Evolutionary conservation across 768 basidiomycete species (phyloP), one percentile per base, ranked within the genome.

Genomic region (Hygrophorus russula): DNA sequence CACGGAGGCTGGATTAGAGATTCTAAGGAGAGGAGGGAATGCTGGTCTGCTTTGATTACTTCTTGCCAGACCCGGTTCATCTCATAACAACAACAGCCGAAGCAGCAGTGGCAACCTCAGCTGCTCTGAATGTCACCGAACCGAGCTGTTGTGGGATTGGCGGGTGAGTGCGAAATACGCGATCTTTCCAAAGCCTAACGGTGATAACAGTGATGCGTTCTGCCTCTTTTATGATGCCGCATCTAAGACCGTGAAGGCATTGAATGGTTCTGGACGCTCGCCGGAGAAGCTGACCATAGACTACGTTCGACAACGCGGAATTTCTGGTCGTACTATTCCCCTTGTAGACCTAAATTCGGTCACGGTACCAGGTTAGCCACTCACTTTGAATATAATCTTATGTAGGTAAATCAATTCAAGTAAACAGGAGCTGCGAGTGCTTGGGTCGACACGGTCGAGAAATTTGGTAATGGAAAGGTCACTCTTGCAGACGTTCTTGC

Each of bases 41-140:
- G 94, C 94, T 53, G 93, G 89, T 87, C 56, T 37, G 68, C 47
- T 36, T 39, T 46, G 12, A 46, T n/a, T 12, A 20, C 14, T 31
- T 33, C 14, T 51, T n/a, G 36, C 19, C n/a, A 32, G 11, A 5
- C 15, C 24, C 5, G 31, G 41, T 13, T 38, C 43, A 12, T 36
- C 13, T 19, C 42, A 34, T 31, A 27, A 13, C 33, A n/a, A 38
- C 29, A 27, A 29, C 33, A 90, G 89, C 87, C 48, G 91, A 96
- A 64, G 90, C 91, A 20, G 93, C 96, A 5, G 92, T 97, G 13
- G 96, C 96, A 19, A 83, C 80, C 2, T 86, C 92, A 39, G 92
- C 82, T 3, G 93, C 91, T 12, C 60, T 99, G 53, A 97, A 96
- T 59, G 80, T 97, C 29, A 90, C 88, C 0, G 89, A 93, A 53